phyloP scores from a whole-genome alignment of 208 protist species.

The Crithidia sp. region DNA sequence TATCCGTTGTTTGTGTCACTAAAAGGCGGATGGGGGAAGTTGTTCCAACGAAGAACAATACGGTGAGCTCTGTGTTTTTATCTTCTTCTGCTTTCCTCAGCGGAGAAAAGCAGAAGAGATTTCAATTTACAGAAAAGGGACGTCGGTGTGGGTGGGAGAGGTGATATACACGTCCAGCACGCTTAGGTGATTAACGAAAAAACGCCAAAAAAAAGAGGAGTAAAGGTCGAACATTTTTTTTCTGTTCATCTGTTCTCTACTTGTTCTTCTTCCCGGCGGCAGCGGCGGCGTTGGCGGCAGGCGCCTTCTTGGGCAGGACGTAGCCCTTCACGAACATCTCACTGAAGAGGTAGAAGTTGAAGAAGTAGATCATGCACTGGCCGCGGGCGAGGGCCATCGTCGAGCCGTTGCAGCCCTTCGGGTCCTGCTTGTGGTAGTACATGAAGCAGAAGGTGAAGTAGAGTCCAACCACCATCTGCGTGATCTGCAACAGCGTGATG shows the following conservation, averaged over 20 bases:
- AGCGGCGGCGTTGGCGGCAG: conserved; percentile 1
- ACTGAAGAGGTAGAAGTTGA: conserved; percentile 92
- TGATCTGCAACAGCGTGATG: conserved; percentile 90
- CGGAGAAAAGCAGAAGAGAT: background rate
- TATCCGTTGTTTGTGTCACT: background rate
- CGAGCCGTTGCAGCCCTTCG: conserved; percentile 46
- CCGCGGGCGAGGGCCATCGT: conserved; percentile 39
- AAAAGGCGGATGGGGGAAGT: background rate
- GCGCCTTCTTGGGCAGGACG: conserved; percentile 45
- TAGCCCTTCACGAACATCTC: conserved; percentile 90
- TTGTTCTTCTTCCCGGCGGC: conserved; percentile 23
- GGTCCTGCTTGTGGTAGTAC: conserved; percentile 29
- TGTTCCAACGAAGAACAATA: background rate
- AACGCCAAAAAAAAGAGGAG: background rate
- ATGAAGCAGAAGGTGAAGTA: conserved; percentile 61
- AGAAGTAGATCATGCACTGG: conserved; percentile 89
- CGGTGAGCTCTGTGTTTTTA: too few relatives aligned
- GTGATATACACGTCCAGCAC: conserved; percentile 25
- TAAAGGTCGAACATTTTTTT: background rate
- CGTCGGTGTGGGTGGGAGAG: conserved; percentile 11
- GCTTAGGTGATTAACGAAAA: conserved; percentile 5
- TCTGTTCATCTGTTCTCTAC: background rate
- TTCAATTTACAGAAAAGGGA: background rate
- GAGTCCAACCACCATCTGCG: conserved; percentile 94
- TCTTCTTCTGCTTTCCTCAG: background rate